Evolutionary conservation across 768 basidiomycete species (phyloP).

Genomic region (Tremella fuciformis): DNA sequence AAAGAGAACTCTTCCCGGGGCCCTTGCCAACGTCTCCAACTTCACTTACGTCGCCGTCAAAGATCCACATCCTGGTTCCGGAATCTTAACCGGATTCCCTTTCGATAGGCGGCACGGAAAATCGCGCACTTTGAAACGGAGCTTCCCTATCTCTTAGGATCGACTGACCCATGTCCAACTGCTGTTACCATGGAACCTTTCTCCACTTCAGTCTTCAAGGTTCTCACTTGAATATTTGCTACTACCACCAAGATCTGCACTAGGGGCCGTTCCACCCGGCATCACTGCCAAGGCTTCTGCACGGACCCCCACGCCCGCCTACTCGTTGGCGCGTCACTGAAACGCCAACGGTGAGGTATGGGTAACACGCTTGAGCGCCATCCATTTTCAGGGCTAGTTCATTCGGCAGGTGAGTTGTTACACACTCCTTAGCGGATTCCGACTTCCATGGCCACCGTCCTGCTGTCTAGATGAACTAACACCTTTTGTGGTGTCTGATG

Average conservation of each 20-base stretch:
- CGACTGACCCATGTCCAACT: slow-evolving; percentile 82
- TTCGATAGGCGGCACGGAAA: slow-evolving; percentile 67
- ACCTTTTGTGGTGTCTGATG: slow-evolving; percentile 82
- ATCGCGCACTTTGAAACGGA: slow-evolving; percentile 68
- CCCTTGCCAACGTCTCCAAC: slow-evolving; percentile 62
- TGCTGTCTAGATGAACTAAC: slow-evolving; percentile 85
- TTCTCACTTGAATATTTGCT: slow-evolving; percentile 84
- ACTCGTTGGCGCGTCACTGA: slow-evolving; percentile 62
- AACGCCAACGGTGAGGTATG: slow-evolving; percentile 76
- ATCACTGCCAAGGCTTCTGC: slow-evolving; percentile 75
- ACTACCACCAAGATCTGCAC: slow-evolving; percentile 85
- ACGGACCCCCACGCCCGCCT: slow-evolving; percentile 64
- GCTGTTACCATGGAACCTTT: slow-evolving; percentile 83
- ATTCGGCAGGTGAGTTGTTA: slow-evolving; percentile 87
- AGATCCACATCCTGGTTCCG: slow-evolving; percentile 65
- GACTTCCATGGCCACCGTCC: slow-evolving; percentile 84
- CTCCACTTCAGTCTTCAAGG: slow-evolving; percentile 84
- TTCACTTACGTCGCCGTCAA: slow-evolving; percentile 67
- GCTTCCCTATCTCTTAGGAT: slow-evolving; percentile 75
- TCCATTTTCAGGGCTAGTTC: slow-evolving; percentile 88
- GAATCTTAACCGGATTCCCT: slow-evolving; percentile 77
- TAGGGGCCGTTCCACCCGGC: slow-evolving; percentile 57
- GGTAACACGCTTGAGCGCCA: slow-evolving; percentile 83
- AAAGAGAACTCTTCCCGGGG: slow-evolving; percentile 77
- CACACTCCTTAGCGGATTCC: slow-evolving; percentile 81